A percentile compares a stretch with the other conserved stretches of the same genome.
Evolutionary conservation across 208 protist genomes (phyloP).

Genomic region (Phytomonas sp.): DNA sequence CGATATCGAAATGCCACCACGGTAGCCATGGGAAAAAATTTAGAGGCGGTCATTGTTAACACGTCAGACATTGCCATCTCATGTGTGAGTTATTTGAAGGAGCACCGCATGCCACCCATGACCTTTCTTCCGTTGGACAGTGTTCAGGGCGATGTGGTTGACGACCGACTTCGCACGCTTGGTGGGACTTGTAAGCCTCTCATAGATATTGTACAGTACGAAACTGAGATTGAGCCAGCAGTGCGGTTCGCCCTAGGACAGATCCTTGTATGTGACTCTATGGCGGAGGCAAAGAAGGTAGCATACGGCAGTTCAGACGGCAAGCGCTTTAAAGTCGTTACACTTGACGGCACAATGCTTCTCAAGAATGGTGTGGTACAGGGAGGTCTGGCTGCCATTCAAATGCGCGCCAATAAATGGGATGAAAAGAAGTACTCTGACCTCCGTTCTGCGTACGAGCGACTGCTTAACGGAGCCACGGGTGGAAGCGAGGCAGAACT

Average conservation of each 20-base stretch:
- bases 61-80: slow-evolving; percentile 83
- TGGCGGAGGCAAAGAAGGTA: slow-evolving; percentile 87
- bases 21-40: slow-evolving; percentile 93
- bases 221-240: slow-evolving; percentile 76
- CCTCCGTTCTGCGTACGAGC: slow-evolving; percentile 58
- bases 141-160: slow-evolving; percentile 76
- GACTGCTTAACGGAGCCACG: slow-evolving; percentile 54
- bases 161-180: slow-evolving; percentile 89
- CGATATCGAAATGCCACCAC: slow-evolving; percentile 92
- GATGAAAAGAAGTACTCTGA: slow-evolving; percentile 88
- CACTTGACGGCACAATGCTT: slow-evolving; percentile 93
- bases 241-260: slow-evolving; percentile 93
- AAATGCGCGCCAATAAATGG: slow-evolving; percentile 86
- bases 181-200: slow-evolving; percentile 88
- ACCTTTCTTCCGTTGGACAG: slow-evolving; percentile 96
- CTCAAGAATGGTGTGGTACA: slow-evolving; percentile 94
- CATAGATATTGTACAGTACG: slow-evolving; percentile 91
- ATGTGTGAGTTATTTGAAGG: slow-evolving; percentile 95
- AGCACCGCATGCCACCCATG: slow-evolving; percentile 87
- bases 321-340: slow-evolving; percentile 91
- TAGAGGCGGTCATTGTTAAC: slow-evolving; percentile 96
- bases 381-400: slow-evolving; percentile 83
- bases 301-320: slow-evolving; percentile 54
- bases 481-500: slow-evolving; percentile 63
- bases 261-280: slow-evolving; percentile 93